Percentiles rank a stretch among this genome's conserved stretches.
Evolutionary conservation across 2,329 filamentous ascomycete genomes (phyloP).

Genomic region (Microcyclosporella mali): DNA sequence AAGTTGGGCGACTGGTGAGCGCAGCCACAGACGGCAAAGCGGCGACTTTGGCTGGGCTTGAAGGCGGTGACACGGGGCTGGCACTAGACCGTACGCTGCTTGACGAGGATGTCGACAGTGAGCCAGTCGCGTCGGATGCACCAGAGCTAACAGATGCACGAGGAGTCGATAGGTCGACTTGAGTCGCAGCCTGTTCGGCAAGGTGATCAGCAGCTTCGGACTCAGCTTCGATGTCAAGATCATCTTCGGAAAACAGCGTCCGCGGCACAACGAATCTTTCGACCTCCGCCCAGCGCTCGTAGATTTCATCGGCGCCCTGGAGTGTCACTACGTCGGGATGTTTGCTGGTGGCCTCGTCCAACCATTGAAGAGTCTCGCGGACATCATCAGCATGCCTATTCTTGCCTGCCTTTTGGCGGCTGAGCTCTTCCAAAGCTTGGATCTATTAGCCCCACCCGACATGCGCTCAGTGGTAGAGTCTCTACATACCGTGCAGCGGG

Average conservation of each 20-base stretch:
- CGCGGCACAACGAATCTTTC: constrained; percentile 44
- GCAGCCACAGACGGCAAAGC: constrained; percentile 14
- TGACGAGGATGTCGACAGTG: constrained; percentile 37
- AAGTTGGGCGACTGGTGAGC: constrained; percentile 6
- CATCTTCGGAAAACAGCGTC: constrained; percentile 45
- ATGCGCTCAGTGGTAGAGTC: not conserved
- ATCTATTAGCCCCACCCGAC: constrained; percentile 8
- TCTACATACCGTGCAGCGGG: constrained; percentile 44
- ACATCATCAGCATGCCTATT: constrained; percentile 41
- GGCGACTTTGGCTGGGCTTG: constrained; percentile 26
- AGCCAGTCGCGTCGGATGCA: constrained; percentile 35
- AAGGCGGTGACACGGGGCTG: constrained; percentile 29
- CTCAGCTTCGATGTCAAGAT: constrained; percentile 36
- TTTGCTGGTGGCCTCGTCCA: constrained; percentile 46
- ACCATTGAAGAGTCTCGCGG: constrained; percentile 45
- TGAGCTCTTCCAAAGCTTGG: constrained; percentile 42
- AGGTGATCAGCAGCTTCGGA: constrained; percentile 28
- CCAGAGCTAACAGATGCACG: constrained; percentile 40
- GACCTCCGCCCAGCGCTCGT: constrained; percentile 45
- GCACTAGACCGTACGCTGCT: constrained; percentile 33
- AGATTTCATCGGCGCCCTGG: constrained; percentile 44
- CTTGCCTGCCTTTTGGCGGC: constrained; percentile 38
- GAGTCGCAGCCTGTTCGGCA: constrained; percentile 32
- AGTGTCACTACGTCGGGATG: constrained; percentile 39
- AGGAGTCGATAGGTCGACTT: constrained; percentile 25